Percentiles rank a stretch among this genome's conserved stretches.
Conservation (phyloP, 2,329 filamentous ascomycete species). For the Venturia pyrina region DNA sequence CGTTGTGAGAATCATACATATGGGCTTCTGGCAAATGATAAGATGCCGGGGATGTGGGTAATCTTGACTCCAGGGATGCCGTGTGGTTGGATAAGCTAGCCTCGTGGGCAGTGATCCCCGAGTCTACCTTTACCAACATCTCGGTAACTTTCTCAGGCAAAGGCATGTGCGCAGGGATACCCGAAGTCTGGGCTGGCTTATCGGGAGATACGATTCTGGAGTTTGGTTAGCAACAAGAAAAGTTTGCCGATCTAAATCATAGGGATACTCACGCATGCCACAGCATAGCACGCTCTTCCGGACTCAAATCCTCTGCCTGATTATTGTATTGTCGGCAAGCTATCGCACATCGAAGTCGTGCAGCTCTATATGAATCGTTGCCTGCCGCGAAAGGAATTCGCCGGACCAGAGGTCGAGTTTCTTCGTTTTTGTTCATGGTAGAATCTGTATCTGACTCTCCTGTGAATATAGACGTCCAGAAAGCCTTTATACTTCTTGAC, state of each 20-base stretch:
- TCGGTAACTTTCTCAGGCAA: not conserved
- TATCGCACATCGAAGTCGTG: constrained; percentile 13
- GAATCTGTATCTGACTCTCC: not conserved
- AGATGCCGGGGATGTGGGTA: not conserved
- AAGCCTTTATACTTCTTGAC: not conserved
- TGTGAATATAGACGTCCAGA: not conserved
- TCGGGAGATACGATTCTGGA: not conserved
- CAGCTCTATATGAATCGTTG: constrained; percentile 6
- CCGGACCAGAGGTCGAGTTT: not conserved
- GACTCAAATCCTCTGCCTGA: constrained; percentile 12
- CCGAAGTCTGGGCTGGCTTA: not conserved
- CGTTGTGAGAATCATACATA: not conserved
- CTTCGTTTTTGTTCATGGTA: not conserved
- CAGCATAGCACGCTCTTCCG: constrained; percentile 13
- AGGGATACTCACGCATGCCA: constrained; percentile 13
- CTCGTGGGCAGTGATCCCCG: not conserved
- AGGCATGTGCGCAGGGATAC: not conserved
- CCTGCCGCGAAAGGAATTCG: constrained; percentile 9
- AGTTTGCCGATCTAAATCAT: not conserved
- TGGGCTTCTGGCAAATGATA: not conserved
- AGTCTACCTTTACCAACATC: not conserved
- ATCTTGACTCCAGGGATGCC: not conserved
- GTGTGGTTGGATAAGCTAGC: not conserved
- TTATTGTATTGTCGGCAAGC: constrained; percentile 14
- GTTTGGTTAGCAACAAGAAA: not conserved